phyloP scores from a whole-genome alignment of 371 early-diverging fungal species.

The Apophysomyces variabilis region DNA sequence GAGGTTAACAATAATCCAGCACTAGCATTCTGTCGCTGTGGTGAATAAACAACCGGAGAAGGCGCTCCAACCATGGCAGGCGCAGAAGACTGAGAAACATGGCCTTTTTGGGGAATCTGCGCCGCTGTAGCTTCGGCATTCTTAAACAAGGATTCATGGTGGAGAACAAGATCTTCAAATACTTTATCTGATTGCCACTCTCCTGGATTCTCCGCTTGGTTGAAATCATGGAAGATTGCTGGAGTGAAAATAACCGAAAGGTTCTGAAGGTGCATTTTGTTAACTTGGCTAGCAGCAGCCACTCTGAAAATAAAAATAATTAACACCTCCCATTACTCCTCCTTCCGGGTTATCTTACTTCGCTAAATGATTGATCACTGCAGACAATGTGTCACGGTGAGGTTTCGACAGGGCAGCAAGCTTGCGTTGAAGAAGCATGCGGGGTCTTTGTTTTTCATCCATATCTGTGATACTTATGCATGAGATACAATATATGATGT shows the following conservation, averaged over 20 bases:
- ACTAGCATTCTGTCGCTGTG: slow-evolving; percentile 4
- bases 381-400: slow-evolving; percentile 55
- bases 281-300: slow-evolving; percentile 43
- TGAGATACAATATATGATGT: slow-evolving; percentile 25
- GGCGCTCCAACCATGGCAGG: neutral
- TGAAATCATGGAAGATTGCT: slow-evolving; percentile 65
- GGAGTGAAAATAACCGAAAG: slow-evolving; percentile 65
- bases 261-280: slow-evolving; percentile 66
- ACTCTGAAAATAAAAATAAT: slow-evolving; percentile 31
- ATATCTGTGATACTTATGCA: slow-evolving; percentile 19
- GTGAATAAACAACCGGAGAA: slow-evolving; percentile 4
- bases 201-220: slow-evolving; percentile 48
- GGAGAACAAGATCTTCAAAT: slow-evolving; percentile 42
- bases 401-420: slow-evolving; percentile 45
- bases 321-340: neutral
- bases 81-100: slow-evolving; percentile 1
- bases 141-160: slow-evolving; percentile 35
- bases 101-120: neutral
- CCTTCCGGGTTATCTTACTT: slow-evolving; percentile 38
- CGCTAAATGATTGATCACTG: slow-evolving; percentile 54
- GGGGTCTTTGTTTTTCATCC: slow-evolving; percentile 36
- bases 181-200: slow-evolving; percentile 52
- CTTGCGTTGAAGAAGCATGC: slow-evolving; percentile 23
- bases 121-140: slow-evolving; percentile 17
- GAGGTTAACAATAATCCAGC: slow-evolving; percentile 2